Evolutionary conservation across 1,284 basidiomycete species (phyloP).

Genomic region (Fomitopsis betulina): DNA sequence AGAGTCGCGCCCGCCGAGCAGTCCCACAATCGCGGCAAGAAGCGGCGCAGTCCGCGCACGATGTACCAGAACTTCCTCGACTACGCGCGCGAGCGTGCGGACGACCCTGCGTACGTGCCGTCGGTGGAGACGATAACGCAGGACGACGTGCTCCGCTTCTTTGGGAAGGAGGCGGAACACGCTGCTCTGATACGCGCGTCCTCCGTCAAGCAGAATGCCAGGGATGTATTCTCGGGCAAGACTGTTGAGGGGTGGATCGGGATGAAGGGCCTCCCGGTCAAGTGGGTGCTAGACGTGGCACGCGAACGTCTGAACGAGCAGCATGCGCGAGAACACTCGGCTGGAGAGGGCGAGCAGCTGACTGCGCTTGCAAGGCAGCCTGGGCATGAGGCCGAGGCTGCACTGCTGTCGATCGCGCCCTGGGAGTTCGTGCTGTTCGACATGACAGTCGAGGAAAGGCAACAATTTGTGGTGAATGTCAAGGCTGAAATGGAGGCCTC

Average conservation of each 20-base stretch:
- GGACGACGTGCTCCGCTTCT: constrained; percentile 47
- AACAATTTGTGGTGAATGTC: constrained; percentile 17
- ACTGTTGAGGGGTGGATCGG: constrained; percentile 51
- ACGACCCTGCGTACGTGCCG: neutral
- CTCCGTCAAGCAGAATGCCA: constrained; percentile 31
- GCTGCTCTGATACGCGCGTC: constrained; percentile 33
- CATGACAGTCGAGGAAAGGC: constrained; percentile 24
- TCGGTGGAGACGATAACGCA: constrained; percentile 3
- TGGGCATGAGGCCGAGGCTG: neutral
- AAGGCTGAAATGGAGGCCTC: constrained; percentile 24
- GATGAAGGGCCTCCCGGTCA: constrained; percentile 43
- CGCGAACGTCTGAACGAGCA: constrained; percentile 34
- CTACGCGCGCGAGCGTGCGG: constrained; percentile 33
- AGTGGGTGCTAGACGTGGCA: constrained; percentile 44
- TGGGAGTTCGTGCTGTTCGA: constrained; percentile 24
- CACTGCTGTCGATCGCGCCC: constrained; percentile 4
- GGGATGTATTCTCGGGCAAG: constrained; percentile 45
- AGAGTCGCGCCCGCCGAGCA: constrained; percentile 18
- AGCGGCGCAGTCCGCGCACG: constrained; percentile 41
- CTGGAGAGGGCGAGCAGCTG: neutral
- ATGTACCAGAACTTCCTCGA: constrained; percentile 58
- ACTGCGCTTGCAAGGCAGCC: neutral
- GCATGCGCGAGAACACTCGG: neutral
- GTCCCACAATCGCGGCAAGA: constrained; percentile 32
- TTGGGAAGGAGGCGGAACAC: constrained; percentile 48